Conservation (phyloP, 176 grass and related monocot species). For the Musa beccarii region DNA sequence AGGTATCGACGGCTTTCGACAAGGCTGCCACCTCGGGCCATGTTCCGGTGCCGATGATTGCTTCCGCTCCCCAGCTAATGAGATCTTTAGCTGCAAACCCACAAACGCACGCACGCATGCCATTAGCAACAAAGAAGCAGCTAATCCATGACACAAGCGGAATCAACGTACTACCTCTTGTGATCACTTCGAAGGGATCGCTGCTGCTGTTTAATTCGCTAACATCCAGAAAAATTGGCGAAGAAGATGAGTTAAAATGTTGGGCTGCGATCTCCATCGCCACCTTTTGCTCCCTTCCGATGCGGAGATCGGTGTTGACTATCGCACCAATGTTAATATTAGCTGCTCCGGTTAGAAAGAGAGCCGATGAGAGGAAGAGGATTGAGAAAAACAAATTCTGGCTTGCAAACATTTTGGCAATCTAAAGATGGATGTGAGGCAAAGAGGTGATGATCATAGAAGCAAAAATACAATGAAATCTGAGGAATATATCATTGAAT, state of each 20-base stretch:
- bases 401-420: too few relatives aligned
- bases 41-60: slow-evolving; percentile 22
- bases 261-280: neutral
- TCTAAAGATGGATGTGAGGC: too few relatives aligned
- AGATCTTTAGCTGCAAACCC: slow-evolving; percentile 22
- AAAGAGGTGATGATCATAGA: too few relatives aligned
- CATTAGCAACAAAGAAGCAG: too few relatives aligned
- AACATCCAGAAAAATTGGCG: neutral
- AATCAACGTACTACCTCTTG: neutral
- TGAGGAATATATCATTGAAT: too few relatives aligned
- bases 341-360: neutral
- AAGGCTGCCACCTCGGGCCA: slow-evolving; percentile 14
- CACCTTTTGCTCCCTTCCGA: neutral
- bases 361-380: neutral
- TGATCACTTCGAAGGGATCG: neutral
- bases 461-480: too few relatives aligned
- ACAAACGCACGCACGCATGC: neutral
- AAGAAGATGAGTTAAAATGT: neutral
- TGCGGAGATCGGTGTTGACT: neutral
- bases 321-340: neutral
- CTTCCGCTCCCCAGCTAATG: slow-evolving; percentile 24
- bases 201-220: neutral
- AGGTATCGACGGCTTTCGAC: neutral
- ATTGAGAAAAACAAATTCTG: neutral
- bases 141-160: too few relatives aligned